phyloP scores from a whole-genome alignment of 106 monocot genomes.

The Acanthochlamys bracteata region DNA sequence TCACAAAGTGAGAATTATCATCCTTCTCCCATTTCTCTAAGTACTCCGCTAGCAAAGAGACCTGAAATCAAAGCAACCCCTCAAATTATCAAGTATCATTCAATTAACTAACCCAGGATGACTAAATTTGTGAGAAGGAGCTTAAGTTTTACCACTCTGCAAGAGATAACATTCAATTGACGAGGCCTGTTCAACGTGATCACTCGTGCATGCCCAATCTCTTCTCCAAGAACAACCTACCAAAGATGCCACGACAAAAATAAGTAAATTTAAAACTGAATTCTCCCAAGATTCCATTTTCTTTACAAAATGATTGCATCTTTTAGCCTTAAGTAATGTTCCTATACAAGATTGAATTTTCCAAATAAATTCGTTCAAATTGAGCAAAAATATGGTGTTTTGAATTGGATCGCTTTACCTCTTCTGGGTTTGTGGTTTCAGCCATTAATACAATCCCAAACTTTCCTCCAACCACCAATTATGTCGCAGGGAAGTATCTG shows the following conservation, averaged over 20 bases:
- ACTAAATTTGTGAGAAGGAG: background rate
- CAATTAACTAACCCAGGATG: too few species aligned
- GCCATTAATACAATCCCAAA: slow-evolving; percentile 8
- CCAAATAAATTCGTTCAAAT: too few species aligned
- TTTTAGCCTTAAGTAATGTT: too few species aligned
- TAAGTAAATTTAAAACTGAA: too few species aligned
- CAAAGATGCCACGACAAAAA: too few species aligned
- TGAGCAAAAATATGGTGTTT: too few species aligned
- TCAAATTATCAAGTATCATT: background rate
- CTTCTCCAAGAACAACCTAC: slow-evolving; percentile 67
- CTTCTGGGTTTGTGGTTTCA: slow-evolving; percentile 11
- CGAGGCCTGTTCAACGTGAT: slow-evolving; percentile 81
- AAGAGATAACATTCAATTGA: slow-evolving; percentile 74
- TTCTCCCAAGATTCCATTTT: too few species aligned
- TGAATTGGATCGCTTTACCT: too few species aligned
- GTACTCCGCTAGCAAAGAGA: slow-evolving; percentile 44
- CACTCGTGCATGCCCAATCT: slow-evolving; percentile 41
- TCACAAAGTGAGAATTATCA: slow-evolving; percentile 41
- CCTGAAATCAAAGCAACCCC: slow-evolving; percentile 24
- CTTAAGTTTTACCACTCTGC: slow-evolving; percentile 40
- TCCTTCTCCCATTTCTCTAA: slow-evolving; percentile 77
- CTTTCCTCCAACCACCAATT: background rate
- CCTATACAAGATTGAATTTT: too few species aligned
- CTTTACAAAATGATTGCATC: too few species aligned
- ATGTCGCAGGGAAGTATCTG: background rate